A percentile compares a stretch with the other conserved stretches of the same genome.
phyloP scores from a whole-genome alignment of 2,329 filamentous ascomycete species.

The Penicillium sp. region DNA sequence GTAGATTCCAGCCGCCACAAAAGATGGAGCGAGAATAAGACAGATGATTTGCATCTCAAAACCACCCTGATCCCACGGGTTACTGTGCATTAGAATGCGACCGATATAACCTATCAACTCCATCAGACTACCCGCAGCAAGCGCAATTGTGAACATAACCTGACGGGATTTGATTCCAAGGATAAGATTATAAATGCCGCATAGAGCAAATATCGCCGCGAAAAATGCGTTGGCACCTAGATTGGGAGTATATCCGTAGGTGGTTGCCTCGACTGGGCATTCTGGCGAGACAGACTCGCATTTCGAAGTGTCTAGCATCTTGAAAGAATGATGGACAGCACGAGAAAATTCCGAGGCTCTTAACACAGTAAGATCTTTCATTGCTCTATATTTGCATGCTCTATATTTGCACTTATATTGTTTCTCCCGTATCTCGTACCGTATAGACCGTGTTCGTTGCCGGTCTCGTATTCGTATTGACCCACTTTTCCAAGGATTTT shows the following conservation, averaged over 20 bases:
- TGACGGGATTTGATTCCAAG: slow-evolving; percentile 46
- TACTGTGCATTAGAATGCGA: slow-evolving; percentile 53
- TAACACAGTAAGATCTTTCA: too few relatives aligned
- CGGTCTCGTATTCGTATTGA: too few relatives aligned
- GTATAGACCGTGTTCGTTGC: too few relatives aligned
- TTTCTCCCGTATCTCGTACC: too few relatives aligned
- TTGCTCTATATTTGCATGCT: too few relatives aligned
- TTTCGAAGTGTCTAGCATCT: too few relatives aligned
- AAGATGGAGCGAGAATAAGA: slow-evolving; percentile 59
- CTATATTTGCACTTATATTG: too few relatives aligned
- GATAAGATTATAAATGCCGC: slow-evolving; percentile 33
- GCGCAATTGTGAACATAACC: slow-evolving; percentile 55
- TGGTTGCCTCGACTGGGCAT: slow-evolving; percentile 47
- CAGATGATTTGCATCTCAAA: slow-evolving; percentile 57
- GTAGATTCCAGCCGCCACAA: slow-evolving; percentile 56
- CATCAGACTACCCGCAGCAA: slow-evolving; percentile 49
- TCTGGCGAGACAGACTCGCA: too few relatives aligned
- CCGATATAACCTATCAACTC: slow-evolving; percentile 58
- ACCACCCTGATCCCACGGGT: slow-evolving; percentile 49
- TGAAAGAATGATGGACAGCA: too few relatives aligned
- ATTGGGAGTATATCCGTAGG: slow-evolving; percentile 55
- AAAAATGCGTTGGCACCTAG: slow-evolving; percentile 54
- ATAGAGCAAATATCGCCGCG: slow-evolving; percentile 51
- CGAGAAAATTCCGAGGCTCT: too few relatives aligned
- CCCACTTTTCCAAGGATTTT: too few relatives aligned